Evolutionary conservation across 73 alveolate genomes (phyloP), one percentile per base, ranked within the genome.

Genomic region (Paramecium primaurelia): DNA sequence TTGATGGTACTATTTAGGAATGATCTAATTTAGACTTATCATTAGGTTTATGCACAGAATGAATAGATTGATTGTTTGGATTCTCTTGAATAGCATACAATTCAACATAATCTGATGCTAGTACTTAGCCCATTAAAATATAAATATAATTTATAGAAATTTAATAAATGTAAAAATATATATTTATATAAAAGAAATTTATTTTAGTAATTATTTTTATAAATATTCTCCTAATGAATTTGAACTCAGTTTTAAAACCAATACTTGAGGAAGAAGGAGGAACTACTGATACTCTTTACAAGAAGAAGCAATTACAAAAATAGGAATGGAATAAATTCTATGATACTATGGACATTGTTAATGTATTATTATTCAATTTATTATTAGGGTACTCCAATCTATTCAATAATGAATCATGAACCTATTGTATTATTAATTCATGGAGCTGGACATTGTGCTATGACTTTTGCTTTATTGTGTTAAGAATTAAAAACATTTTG

Each of bases 361-460:
- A 64, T 64, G 84, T 64, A 64, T 0, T 28, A 0, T 28, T 14
- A 64, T 64, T 4, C 7, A 40, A 54, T 2, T 54, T 64, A 64
- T 0, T 12, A 8, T 34, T 32, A 64, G 84, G 87, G 87, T 12
- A 73, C 59, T 11, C 87, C 87, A 14, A 40, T 73, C 10, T 73
- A 73, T 73, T 12, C 64, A 36, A 36, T 14, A 16, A 73, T 12
- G n/a, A 30, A 20, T 6, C 37, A 73, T 37, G 54, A 73, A 34
- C 87, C 87, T 12, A 40, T 38, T 3, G 12, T 73, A 12, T 40
- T 73, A 40, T 20, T 73, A 22, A 73, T 73, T 16, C 87, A 73
- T 73, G 87, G 87, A n/a, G 87, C 87, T 2, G 87, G 87, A 9
- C 59, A 37, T 73, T 34, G 60, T 16, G 87, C 87, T 0, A 73